Percentiles rank a stretch among this genome's conserved stretches.
phyloP scores from a whole-genome alignment of 768 basidiomycete species.

The Xerocomellus amylosporus region DNA sequence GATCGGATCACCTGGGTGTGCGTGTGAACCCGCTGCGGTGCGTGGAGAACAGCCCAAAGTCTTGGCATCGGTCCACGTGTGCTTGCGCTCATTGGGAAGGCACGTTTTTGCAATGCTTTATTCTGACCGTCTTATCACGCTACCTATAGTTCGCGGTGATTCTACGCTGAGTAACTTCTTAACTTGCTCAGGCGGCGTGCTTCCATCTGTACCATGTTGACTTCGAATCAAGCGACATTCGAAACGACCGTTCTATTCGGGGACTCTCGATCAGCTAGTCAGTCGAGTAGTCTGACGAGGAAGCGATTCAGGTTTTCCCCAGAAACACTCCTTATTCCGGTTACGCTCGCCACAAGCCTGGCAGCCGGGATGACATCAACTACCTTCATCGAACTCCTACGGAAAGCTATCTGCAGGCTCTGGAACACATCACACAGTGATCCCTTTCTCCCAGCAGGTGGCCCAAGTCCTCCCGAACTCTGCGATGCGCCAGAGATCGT shows the following conservation, averaged over 20 bases:
- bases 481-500: constrained; percentile 24
- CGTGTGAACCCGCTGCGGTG: neutral
- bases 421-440: constrained; percentile 19
- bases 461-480: constrained; percentile 4
- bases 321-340: constrained; percentile 25
- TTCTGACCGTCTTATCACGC: neutral
- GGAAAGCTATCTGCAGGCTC: constrained; percentile 25
- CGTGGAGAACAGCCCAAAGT: neutral
- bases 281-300: neutral
- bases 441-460: constrained; percentile 8
- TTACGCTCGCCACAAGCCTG: constrained; percentile 23
- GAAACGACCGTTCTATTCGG: constrained; percentile 12
- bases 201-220: constrained; percentile 13
- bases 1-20: neutral
- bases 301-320: constrained; percentile 10
- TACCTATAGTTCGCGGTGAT: neutral
- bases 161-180: neutral
- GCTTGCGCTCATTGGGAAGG: no score
- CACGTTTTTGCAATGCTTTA: constrained; percentile 5
- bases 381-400: constrained; percentile 26
- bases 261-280: neutral
- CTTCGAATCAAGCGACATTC: neutral
- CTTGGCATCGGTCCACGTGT: neutral
- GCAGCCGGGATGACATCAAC: constrained; percentile 23
- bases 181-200: neutral